phyloP scores from a whole-genome alignment of 2,329 filamentous ascomycete genomes.

The Iodosphaeria phyllophila region DNA sequence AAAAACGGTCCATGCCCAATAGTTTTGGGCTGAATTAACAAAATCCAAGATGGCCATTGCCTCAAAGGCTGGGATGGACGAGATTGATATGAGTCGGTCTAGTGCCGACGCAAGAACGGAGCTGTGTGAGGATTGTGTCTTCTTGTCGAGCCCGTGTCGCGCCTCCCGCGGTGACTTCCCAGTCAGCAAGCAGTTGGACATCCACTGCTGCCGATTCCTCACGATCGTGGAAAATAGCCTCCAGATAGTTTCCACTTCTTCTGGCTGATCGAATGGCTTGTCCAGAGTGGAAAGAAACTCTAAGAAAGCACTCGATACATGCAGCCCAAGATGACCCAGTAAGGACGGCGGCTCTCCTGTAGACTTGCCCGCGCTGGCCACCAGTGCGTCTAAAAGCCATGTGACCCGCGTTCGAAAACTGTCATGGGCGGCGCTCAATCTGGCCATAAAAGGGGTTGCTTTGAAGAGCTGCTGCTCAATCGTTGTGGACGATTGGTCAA shows the following conservation, averaged over 20 bases:
- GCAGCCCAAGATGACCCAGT: slow-evolving; percentile 72
- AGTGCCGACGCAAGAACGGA: slow-evolving; percentile 63
- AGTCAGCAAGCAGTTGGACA: slow-evolving; percentile 82
- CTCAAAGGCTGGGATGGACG: slow-evolving; percentile 42
- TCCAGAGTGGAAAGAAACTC: slow-evolving; percentile 61
- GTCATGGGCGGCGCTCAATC: slow-evolving; percentile 54
- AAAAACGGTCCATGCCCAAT: slow-evolving; percentile 88
- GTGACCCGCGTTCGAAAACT: slow-evolving; percentile 47
- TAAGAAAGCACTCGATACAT: slow-evolving; percentile 70
- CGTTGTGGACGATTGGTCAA: slow-evolving; percentile 41
- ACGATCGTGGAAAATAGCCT: slow-evolving; percentile 71
- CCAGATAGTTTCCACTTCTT: slow-evolving; percentile 58
- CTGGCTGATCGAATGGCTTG: slow-evolving; percentile 47
- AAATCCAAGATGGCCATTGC: slow-evolving; percentile 69
- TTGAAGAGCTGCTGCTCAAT: slow-evolving; percentile 71
- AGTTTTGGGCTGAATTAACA: slow-evolving; percentile 72
- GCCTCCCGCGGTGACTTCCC: slow-evolving; percentile 69
- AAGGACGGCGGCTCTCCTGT: slow-evolving; percentile 74
- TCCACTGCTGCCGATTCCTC: slow-evolving; percentile 84
- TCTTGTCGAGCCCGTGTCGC: slow-evolving; percentile 35
- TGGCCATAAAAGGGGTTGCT: slow-evolving; percentile 55
- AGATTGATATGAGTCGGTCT: slow-evolving; percentile 46
- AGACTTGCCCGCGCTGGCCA: slow-evolving; percentile 47
- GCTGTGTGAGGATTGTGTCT: slow-evolving; percentile 27
- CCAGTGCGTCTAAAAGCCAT: slow-evolving; percentile 51